These are phyloP conservation scores for Leccinum colubrinum DNA, from an alignment of 1,284 basidiomycete genomes.

Conservation along the genomic window DNA sequence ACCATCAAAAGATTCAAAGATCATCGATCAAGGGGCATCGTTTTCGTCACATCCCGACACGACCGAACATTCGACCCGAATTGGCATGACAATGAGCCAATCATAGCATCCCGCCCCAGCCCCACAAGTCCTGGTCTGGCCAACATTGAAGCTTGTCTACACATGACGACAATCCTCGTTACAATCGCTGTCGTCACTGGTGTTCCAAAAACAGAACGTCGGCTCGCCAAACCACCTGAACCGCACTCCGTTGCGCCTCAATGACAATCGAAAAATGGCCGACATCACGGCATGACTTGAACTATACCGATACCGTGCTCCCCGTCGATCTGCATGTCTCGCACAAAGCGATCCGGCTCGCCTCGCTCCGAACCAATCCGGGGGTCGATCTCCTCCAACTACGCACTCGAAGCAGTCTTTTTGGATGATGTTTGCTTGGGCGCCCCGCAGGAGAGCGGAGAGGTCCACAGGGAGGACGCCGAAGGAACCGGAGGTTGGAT, in stretches of 20 bases:
- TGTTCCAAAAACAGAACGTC: background rate
- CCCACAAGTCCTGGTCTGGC: background rate
- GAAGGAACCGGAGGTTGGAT: constrained; percentile 26
- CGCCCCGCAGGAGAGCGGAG: background rate
- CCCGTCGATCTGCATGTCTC: constrained; percentile 14
- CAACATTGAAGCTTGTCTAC: background rate
- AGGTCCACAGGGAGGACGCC: background rate
- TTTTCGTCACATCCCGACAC: background rate
- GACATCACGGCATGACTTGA: background rate
- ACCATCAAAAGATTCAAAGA: background rate
- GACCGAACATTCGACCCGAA: background rate
- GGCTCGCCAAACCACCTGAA: background rate
- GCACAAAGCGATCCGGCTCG: constrained; percentile 34
- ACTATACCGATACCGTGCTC: constrained; percentile 10
- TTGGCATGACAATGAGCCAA: background rate
- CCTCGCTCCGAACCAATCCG: constrained; percentile 35
- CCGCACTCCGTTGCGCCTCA: background rate
- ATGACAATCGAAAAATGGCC: background rate
- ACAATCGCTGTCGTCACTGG: background rate
- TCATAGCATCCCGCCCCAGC: background rate
- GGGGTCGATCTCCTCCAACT: constrained; percentile 35
- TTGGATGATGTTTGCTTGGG: constrained; percentile 28
- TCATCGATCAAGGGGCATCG: background rate
- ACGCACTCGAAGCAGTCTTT: constrained; percentile 32
- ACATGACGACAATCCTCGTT: background rate